Evolutionary conservation across 306 rosid species (phyloP).

Genomic region (Heteromeles arbutifolia): DNA sequence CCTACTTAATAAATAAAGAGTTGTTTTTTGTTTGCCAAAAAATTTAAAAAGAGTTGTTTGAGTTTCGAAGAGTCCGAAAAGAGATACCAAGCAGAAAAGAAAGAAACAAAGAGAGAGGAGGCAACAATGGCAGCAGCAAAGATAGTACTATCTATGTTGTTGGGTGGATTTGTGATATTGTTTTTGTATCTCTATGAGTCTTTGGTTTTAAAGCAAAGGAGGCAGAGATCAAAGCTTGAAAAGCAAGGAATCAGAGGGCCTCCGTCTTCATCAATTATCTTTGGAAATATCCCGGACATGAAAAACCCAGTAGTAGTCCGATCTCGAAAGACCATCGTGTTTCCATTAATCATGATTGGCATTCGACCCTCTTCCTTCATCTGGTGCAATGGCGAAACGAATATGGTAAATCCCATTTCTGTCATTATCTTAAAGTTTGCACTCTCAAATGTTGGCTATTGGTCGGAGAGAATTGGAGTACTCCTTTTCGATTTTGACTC

Average conservation of each 20-base stretch:
- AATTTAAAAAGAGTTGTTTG: too few relatives aligned
- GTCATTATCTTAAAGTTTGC: too few relatives aligned
- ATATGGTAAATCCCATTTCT: conserved; percentile 34
- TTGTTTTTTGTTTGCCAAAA: too few relatives aligned
- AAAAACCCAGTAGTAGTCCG: not conserved
- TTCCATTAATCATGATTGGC: conserved; percentile 34
- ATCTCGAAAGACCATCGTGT: not conserved
- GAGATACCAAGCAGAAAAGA: too few relatives aligned
- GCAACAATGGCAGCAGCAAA: not conserved
- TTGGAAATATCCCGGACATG: conserved; percentile 56
- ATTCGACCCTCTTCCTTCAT: conserved; percentile 38
- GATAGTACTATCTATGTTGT: conserved; percentile 6
- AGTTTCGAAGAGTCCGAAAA: too few relatives aligned
- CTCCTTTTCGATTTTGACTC: too few relatives aligned
- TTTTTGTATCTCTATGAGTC: conserved; percentile 16
- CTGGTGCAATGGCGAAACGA: conserved; percentile 36
- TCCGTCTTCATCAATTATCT: conserved; percentile 36
- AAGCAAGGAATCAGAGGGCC: conserved; percentile 70
- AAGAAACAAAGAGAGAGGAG: not conserved
- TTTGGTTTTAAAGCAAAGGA: conserved; percentile 33
- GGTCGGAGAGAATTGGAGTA: too few relatives aligned
- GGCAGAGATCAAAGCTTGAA: conserved; percentile 44
- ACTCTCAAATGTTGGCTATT: too few relatives aligned
- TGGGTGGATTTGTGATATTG: conserved; percentile 23
- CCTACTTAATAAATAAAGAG: too few relatives aligned